Conservation (phyloP, 768 basidiomycete genomes). For the Leccinum incarnatum region DNA sequence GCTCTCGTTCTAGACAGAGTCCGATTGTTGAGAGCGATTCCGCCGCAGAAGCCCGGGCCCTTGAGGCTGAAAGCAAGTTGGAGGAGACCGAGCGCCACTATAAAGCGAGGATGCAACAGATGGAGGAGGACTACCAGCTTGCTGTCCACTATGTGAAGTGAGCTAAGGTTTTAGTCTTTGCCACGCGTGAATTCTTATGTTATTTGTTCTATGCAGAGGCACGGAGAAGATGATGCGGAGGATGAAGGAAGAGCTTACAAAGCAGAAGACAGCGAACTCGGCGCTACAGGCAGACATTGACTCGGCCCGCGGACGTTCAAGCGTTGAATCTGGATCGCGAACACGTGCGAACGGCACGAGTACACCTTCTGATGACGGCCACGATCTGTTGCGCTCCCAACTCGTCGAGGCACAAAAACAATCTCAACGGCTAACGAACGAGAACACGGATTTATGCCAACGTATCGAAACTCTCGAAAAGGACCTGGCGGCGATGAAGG, state of each 20-base stretch:
- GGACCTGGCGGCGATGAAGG: conserved; percentile 68
- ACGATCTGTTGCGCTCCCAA: conserved; percentile 65
- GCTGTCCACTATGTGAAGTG: conserved; percentile 98
- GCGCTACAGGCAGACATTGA: conserved; percentile 86
- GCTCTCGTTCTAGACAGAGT: conserved; percentile 55
- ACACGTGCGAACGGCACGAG: conserved; percentile 68
- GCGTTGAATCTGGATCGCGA: conserved; percentile 48
- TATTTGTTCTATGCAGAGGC: conserved; percentile 51
- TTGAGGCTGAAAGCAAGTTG: conserved; percentile 73
- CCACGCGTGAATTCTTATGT: conserved; percentile 15
- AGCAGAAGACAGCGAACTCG: conserved; percentile 81
- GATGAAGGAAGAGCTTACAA: conserved; percentile 93
- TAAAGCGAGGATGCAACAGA: conserved; percentile 77
- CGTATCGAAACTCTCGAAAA: conserved; percentile 74
- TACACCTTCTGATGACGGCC: conserved; percentile 75
- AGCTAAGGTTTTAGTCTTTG: conserved; percentile 33
- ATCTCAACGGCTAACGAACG: conserved; percentile 62
- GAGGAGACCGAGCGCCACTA: conserved; percentile 77
- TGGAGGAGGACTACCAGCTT: conserved; percentile 94
- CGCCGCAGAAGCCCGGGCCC: conserved; percentile 45
- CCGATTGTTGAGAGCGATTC: conserved; percentile 42
- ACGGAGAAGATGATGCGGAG: conserved; percentile 97
- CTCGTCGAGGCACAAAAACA: conserved; percentile 79
- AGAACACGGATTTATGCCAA: conserved; percentile 73
- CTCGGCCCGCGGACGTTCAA: conserved; percentile 55